Evolutionary conservation across 176 grass and related monocot genomes (phyloP).

Genomic region (Otatea glauca): DNA sequence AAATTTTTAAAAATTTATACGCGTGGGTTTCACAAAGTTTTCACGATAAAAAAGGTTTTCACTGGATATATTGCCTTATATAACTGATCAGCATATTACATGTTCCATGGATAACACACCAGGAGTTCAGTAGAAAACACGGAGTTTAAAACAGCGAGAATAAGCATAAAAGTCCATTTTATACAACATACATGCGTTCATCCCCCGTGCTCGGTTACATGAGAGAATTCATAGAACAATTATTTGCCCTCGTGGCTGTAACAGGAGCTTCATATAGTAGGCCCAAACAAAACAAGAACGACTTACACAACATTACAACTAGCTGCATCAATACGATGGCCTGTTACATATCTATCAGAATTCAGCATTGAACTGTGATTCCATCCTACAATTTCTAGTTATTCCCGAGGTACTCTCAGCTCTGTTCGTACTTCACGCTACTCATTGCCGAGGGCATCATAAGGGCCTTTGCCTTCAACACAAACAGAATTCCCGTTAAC

Average conservation of each 20-base stretch:
- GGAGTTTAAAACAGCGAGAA: too few species aligned
- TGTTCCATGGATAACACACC: background rate
- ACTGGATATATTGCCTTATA: too few species aligned
- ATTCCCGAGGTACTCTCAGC: background rate
- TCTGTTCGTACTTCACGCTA: constrained; percentile 28
- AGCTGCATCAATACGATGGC: background rate
- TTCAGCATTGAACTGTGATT: background rate
- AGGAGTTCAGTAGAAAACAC: background rate
- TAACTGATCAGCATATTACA: background rate
- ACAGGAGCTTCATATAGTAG: background rate
- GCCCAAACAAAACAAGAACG: background rate
- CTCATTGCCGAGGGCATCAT: constrained; percentile 19
- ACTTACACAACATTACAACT: background rate
- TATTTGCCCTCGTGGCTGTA: background rate
- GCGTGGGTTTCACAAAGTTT: too few species aligned
- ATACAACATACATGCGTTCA: background rate
- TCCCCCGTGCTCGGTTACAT: background rate
- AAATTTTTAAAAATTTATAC: too few species aligned
- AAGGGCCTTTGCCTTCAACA: constrained; percentile 42
- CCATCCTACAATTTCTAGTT: background rate
- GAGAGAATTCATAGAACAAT: background rate
- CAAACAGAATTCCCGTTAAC: constrained; percentile 38
- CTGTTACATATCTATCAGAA: background rate
- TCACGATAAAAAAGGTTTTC: too few species aligned
- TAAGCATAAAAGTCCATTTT: background rate